phyloP scores from a whole-genome alignment of 441 rosid genomes.

The Adansonia rubrostipa region DNA sequence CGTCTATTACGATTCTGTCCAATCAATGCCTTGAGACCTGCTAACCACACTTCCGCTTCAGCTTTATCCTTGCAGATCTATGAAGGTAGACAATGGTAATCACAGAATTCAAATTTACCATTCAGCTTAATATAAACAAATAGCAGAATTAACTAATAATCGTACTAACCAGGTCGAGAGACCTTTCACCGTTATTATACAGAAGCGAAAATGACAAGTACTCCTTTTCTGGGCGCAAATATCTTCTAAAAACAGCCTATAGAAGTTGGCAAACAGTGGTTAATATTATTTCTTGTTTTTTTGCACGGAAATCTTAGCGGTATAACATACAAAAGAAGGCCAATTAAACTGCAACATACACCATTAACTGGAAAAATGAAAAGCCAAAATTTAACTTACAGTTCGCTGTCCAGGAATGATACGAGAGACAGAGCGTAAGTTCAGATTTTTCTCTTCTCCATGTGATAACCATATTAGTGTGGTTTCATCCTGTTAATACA shows the following conservation, averaged over 20 bases:
- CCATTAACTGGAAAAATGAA: slow-evolving; percentile 12
- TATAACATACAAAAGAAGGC: slow-evolving; percentile 18
- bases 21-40: slow-evolving; percentile 68
- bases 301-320: neutral
- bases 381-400: slow-evolving; percentile 50
- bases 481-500: slow-evolving; percentile 75
- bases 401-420: slow-evolving; percentile 91
- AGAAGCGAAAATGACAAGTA: slow-evolving; percentile 90
- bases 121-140: slow-evolving; percentile 1
- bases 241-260: slow-evolving; percentile 91
- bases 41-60: slow-evolving; percentile 93
- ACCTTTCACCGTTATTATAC: slow-evolving; percentile 82
- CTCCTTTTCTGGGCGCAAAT: slow-evolving; percentile 88
- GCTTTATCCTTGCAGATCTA: slow-evolving; percentile 93
- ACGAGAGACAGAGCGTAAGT: slow-evolving; percentile 58
- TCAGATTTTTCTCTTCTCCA: slow-evolving; percentile 70
- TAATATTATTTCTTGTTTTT: neutral
- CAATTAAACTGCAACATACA: slow-evolving; percentile 19
- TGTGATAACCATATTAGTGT: slow-evolving; percentile 54
- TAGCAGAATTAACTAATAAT: neutral
- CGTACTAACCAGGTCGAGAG: slow-evolving; percentile 87
- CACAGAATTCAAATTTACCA: slow-evolving; percentile 24
- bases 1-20: slow-evolving; percentile 53
- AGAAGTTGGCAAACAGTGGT: slow-evolving; percentile 24
- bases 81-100: slow-evolving; percentile 26